phyloP scores from a whole-genome alignment of 1,284 basidiomycete genomes.

The Puccinia coronata region DNA sequence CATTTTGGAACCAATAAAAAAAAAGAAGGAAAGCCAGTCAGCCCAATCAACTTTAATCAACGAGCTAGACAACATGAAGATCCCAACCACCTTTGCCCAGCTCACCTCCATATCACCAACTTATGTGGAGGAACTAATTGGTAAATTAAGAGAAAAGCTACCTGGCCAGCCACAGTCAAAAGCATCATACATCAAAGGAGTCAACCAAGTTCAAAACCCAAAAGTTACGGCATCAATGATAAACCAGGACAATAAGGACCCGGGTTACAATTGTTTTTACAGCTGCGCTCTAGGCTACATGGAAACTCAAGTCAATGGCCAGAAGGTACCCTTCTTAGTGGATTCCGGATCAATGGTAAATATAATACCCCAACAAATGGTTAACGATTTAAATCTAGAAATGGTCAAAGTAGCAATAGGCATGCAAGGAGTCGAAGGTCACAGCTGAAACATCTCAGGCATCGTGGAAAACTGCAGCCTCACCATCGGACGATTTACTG shows the following conservation, averaged over 20 bases:
- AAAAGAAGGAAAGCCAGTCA: too few relatives aligned
- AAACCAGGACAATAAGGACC: background rate
- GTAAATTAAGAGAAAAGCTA: background rate
- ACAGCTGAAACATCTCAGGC: background rate
- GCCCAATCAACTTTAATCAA: too few relatives aligned
- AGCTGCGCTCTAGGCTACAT: background rate
- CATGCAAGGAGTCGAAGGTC: background rate
- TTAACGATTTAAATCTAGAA: background rate
- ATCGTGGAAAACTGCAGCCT: background rate
- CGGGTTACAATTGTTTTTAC: background rate
- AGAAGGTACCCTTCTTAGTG: background rate
- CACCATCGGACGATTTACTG: background rate
- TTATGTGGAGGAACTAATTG: background rate
- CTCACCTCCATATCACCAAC: background rate
- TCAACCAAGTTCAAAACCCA: background rate
- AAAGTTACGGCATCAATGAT: background rate
- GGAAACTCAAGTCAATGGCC: background rate
- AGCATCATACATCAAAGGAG: background rate
- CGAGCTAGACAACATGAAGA: background rate
- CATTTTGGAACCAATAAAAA: too few relatives aligned
- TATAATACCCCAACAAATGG: background rate
- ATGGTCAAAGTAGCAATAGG: background rate
- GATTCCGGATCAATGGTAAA: background rate
- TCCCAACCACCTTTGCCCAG: constrained; percentile 6
- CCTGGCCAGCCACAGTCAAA: background rate